These are phyloP conservation scores for Auriculariales sp. DNA, from an alignment of 768 basidiomycete genomes.

Conservation along the genomic window DNA sequence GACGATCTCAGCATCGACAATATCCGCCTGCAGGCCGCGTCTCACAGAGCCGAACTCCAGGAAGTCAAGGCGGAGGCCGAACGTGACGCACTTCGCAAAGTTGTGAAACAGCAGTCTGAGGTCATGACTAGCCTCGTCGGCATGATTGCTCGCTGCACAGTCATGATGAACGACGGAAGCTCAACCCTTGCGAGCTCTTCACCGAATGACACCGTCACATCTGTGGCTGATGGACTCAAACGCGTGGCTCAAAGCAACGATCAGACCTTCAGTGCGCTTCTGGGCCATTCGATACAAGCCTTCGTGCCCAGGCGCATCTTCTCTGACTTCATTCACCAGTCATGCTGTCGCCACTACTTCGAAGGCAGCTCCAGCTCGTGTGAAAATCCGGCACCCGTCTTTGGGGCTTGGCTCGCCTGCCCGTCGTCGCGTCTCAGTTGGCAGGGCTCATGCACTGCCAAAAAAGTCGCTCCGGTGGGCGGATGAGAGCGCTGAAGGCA, in stretches of 20 bases:
- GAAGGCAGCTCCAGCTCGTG: conserved; percentile 32
- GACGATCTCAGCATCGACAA: conserved; percentile 58
- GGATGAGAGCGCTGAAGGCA: conserved; percentile 74
- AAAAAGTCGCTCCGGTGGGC: conserved; percentile 78
- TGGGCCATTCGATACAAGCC: conserved; percentile 51
- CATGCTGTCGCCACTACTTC: conserved; percentile 33
- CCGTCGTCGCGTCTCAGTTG: conserved; percentile 33
- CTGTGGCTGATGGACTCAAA: conserved; percentile 36
- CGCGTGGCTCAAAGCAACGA: conserved; percentile 54
- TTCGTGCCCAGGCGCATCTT: conserved; percentile 25
- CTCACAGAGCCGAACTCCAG: conserved; percentile 59
- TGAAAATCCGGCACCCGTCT: conserved; percentile 19
- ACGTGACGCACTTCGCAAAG: conserved; percentile 44
- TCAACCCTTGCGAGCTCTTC: conserved; percentile 24
- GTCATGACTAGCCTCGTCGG: conserved; percentile 60
- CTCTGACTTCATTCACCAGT: conserved; percentile 34
- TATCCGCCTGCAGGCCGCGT: conserved; percentile 53
- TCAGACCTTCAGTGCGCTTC: conserved; percentile 45
- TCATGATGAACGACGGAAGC: conserved; percentile 48
- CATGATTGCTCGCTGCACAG: conserved; percentile 66
- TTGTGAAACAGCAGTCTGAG: conserved; percentile 49
- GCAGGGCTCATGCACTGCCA: conserved; percentile 40
- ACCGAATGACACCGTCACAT: conserved; percentile 23
- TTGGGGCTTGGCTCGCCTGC: conserved; percentile 28
- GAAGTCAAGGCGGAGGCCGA: conserved; percentile 49